These are phyloP conservation scores for Ulmus americana DNA, from an alignment of 331 rosid genomes.

Conservation along the genomic window DNA sequence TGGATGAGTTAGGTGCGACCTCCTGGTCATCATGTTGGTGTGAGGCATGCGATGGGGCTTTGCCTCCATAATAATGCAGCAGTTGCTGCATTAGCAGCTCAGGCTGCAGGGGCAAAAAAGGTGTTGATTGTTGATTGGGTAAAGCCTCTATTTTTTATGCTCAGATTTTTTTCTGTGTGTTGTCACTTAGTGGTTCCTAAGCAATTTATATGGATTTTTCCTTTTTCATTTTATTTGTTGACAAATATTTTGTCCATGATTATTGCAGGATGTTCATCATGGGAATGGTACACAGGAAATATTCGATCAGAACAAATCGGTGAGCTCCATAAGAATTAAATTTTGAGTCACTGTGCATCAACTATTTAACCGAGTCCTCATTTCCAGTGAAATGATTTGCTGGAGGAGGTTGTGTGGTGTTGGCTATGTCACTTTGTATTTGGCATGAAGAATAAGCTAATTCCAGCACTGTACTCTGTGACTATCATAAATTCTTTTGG, in stretches of 20 bases:
- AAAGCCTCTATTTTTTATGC: conserved; percentile 26
- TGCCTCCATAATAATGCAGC: conserved; percentile 99
- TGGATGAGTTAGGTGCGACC: conserved; percentile 76
- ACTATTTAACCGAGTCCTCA: conserved; percentile 10
- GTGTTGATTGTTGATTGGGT: conserved; percentile 97
- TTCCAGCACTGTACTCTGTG: not conserved
- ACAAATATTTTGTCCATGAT: not conserved
- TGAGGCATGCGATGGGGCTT: conserved; percentile 88
- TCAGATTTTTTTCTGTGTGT: conserved; percentile 1
- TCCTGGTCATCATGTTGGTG: conserved; percentile 99
- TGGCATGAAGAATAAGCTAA: conserved; percentile 15
- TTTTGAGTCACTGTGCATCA: conserved; percentile 12
- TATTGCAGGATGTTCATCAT: conserved; percentile 88
- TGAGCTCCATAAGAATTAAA: conserved; percentile 38
- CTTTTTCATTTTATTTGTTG: not conserved
- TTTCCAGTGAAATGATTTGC: conserved; percentile 7
- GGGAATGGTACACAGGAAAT: conserved; percentile 99
- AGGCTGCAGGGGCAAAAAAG: conserved; percentile 88
- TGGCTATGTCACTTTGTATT: conserved; percentile 8
- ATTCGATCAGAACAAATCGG: conserved; percentile 84
- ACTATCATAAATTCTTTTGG: not conserved
- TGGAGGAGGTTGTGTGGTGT: conserved; percentile 16
- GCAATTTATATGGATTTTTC: not conserved
- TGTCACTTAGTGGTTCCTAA: not conserved
- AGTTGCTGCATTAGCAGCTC: conserved; percentile 88